These are phyloP conservation scores for Escovopsis weberi DNA, from an alignment of 2,329 filamentous ascomycete genomes.

Conservation along the genomic window DNA sequence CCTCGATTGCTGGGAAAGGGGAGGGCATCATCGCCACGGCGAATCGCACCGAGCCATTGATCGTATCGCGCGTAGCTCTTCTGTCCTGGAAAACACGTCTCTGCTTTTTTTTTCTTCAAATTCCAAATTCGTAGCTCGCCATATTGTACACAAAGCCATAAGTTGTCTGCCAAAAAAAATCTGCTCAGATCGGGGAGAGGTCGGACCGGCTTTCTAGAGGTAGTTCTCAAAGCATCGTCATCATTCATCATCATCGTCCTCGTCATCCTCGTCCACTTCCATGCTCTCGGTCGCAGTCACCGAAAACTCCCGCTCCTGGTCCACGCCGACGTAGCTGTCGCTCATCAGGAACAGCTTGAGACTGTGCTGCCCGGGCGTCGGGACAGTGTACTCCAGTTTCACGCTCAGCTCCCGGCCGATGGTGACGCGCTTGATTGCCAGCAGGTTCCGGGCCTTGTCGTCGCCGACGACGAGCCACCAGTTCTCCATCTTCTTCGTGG, in stretches of 20 bases:
- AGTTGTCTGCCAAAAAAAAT: neutral
- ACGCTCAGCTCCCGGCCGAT: constrained; percentile 66
- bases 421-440: constrained; percentile 90
- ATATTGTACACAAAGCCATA: constrained; percentile 17
- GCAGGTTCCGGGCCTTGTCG: constrained; percentile 70
- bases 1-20: constrained; percentile 11
- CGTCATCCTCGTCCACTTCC: constrained; percentile 85
- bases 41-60: constrained; percentile 7
- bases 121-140: constrained; percentile 15
- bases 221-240: no score
- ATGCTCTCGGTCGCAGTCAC: constrained; percentile 80
- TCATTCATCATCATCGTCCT: constrained; percentile 37
- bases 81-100: neutral
- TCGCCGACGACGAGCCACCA: constrained; percentile 98
- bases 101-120: neutral
- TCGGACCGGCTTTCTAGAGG: constrained; percentile 1
- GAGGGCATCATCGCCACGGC: constrained; percentile 7
- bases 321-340: constrained; percentile 91
- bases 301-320: constrained; percentile 84
- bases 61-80: neutral
- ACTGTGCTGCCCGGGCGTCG: constrained; percentile 68
- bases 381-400: constrained; percentile 77
- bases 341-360: constrained; percentile 92
- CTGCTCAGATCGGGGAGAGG: constrained; percentile 3
- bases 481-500: constrained; percentile 82